These are phyloP conservation scores for Yamadazyma olivae DNA, from an alignment of 805 yeast genomes.

Conservation along the genomic window DNA sequence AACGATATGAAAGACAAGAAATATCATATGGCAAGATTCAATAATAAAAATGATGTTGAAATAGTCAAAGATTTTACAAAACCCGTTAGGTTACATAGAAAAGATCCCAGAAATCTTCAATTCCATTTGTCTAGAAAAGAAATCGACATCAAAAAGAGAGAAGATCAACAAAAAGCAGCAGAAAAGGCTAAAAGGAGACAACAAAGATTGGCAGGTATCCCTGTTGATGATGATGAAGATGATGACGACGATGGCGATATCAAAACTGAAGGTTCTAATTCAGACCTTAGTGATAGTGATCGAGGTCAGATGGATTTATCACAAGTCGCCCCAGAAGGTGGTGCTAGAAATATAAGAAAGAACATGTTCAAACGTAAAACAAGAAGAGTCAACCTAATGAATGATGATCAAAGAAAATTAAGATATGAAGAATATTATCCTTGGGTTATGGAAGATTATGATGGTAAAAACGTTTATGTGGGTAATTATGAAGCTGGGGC, in stretches of 20 bases:
- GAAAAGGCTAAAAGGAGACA: slow-evolving; percentile 19
- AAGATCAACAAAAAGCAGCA: slow-evolving; percentile 25
- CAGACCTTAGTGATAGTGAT: slow-evolving; percentile 5
- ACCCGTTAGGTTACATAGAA: slow-evolving; percentile 87
- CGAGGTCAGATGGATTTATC: slow-evolving; percentile 48
- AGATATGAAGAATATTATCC: slow-evolving; percentile 97
- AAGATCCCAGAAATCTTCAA: slow-evolving; percentile 89
- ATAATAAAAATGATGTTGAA: slow-evolving; percentile 66
- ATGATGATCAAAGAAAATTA: slow-evolving; percentile 77
- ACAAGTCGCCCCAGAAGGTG: slow-evolving; percentile 91
- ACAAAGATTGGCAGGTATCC: slow-evolving; percentile 14
- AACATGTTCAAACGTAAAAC: slow-evolving; percentile 72
- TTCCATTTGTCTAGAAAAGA: slow-evolving; percentile 79
- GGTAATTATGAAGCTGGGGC: slow-evolving; percentile 92
- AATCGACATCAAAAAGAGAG: slow-evolving; percentile 52
- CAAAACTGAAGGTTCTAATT: slow-evolving; percentile 10
- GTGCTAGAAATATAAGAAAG: slow-evolving; percentile 66
- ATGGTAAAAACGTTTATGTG: slow-evolving; percentile 90
- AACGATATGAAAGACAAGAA: slow-evolving; percentile 72
- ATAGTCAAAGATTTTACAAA: slow-evolving; percentile 67
- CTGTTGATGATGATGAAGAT: slow-evolving; percentile 17
- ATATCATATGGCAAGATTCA: slow-evolving; percentile 80
- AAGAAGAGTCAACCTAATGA: slow-evolving; percentile 74
- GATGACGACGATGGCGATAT: slow-evolving; percentile 16
- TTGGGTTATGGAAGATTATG: slow-evolving; percentile 97